phyloP scores from a whole-genome alignment of 208 protist species.

The Kentomonas sorsogonicus region DNA sequence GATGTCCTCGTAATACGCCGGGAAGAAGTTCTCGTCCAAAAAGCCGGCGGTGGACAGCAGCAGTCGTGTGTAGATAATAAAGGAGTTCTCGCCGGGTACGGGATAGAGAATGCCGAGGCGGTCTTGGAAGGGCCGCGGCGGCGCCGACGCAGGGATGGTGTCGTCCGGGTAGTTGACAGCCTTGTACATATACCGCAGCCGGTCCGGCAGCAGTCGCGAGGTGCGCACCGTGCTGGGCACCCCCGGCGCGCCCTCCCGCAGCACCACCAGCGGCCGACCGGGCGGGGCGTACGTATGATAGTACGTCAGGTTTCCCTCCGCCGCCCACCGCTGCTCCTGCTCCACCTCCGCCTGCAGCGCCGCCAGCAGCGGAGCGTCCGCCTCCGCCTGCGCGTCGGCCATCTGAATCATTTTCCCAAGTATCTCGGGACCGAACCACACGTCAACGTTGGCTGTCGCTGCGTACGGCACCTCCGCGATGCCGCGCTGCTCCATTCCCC shows the following conservation, averaged over 20 bases:
- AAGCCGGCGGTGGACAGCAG: no score
- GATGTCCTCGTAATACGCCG: no score
- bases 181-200: constrained; percentile 33
- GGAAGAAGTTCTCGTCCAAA: no score
- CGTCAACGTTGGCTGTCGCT: constrained; percentile 32
- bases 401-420: constrained; percentile 17
- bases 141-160: no score
- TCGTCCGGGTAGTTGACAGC: no score
- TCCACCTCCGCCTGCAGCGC: constrained; percentile 23
- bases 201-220: constrained; percentile 28
- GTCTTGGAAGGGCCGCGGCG: no score
- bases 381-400: constrained; percentile 11
- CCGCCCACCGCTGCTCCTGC: constrained; percentile 18
- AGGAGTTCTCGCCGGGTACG: no score
- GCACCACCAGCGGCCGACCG: constrained; percentile 25
- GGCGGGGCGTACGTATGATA: constrained; percentile 21
- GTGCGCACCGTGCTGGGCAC: constrained; percentile 27
- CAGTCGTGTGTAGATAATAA: no score
- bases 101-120: no score
- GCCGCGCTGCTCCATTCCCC: constrained; percentile 18
- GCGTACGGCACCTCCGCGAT: constrained; percentile 29
- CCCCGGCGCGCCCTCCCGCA: constrained; percentile 24
- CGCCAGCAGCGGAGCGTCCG: constrained; percentile 22
- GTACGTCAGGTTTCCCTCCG: constrained; percentile 20
- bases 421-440: constrained; percentile 25